Base-by-base conservation (phyloP, 139 green algal genomes). In the Dunaliella primolecta region DNA sequence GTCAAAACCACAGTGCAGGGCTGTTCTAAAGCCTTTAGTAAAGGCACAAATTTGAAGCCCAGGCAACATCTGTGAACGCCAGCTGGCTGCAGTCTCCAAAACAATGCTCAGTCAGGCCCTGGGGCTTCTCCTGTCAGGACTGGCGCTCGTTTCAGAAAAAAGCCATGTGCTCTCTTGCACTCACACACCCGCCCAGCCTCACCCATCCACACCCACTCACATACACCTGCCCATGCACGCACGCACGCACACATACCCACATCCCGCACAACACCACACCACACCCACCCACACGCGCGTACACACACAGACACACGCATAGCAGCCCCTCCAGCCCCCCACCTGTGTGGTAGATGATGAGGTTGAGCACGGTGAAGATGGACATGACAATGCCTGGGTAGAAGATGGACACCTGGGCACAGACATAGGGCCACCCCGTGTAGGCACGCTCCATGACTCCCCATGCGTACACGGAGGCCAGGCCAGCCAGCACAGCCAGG, bases 311-410 rank as follows among this genome's bases (percentile, higher is more conserved):
- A 78, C 72, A 78, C 72, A 78, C n/a, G 30, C 72, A 32, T 23
- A 20, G 3, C 7, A 15, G n/a, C 30, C 7, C 72, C 3, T 3
- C 11, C 72, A 30, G 3, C 23, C 36, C 72, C 80, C 1, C 80
- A 85, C 93, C 93, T 30, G 96, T 98, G 89, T 93, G 91, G 75
- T 88, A 85, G 56, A 98, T 94, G 30, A 93, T 86, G 20, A 98
- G 84, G 89, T 99, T 98, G 27, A 99, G 89, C 21, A 94, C 11
- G 0, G 91, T 94, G 86, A 98, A 92, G 83, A 95, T 92, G 23
- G 86, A 46, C 78, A 97, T 88, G 34, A 92, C 90, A 74, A 98
- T 94, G 88, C 95, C 95, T 1, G 96, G 95, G 91, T 98, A 97
- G 91, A 95, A 97, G 81, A 93, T 84, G 0, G 94, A 87, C 72